Evolutionary conservation across 78 protist genomes (phyloP).

Genomic region (Dictyostelium capitatum): DNA sequence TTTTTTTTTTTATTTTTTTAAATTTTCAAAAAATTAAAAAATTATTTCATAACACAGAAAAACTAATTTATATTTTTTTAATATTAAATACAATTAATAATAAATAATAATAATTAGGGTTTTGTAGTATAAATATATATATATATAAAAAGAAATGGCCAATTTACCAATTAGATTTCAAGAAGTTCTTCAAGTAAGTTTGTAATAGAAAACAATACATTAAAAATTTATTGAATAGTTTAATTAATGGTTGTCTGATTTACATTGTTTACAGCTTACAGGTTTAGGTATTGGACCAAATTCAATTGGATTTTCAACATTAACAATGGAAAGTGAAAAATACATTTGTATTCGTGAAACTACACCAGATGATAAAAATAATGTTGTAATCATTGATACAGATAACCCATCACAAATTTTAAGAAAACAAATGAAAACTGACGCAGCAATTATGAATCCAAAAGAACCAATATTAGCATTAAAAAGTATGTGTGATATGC

Average conservation of each 20-base stretch:
- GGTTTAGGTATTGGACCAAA: constrained; percentile 86
- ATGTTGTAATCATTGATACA: constrained; percentile 94
- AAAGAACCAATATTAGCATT: constrained; percentile 96
- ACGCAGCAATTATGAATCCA: constrained; percentile 98
- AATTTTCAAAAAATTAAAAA: neutral
- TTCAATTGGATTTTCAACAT: constrained; percentile 90
- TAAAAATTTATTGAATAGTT: neutral
- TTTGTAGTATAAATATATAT: neutral
- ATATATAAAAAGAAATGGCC: constrained; percentile 33
- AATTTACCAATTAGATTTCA: constrained; percentile 80
- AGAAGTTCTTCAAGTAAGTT: constrained; percentile 83
- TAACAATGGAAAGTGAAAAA: constrained; percentile 97
- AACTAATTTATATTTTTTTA: neutral
- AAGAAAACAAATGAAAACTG: constrained; percentile 95
- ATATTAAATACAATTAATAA: neutral
- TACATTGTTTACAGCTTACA: constrained; percentile 57
- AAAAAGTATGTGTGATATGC: constrained; percentile 73
- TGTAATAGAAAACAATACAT: no score
- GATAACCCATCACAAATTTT: constrained; percentile 85
- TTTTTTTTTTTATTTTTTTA: neutral
- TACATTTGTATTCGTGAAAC: constrained; percentile 97
- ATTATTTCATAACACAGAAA: no score
- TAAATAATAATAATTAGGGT: neutral
- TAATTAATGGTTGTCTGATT: neutral
- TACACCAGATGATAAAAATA: constrained; percentile 56